These are phyloP conservation scores for Malus sylvestris DNA, from an alignment of 306 rosid species.

Conservation along the genomic window DNA sequence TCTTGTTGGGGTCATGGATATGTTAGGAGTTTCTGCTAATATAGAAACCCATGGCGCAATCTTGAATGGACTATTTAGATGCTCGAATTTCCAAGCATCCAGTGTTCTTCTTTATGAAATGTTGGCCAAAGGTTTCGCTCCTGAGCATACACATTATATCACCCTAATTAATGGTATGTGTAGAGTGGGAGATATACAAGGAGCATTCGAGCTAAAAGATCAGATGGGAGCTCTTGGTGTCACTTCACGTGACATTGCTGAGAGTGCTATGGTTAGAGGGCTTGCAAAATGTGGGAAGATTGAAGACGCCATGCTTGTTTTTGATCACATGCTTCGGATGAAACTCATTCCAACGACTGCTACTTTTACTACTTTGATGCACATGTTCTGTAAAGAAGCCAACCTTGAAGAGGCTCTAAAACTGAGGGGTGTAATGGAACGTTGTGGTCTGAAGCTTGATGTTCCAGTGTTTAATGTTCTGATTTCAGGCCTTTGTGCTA, in stretches of 20 bases:
- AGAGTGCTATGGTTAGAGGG: constrained; percentile 69
- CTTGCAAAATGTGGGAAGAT: constrained; percentile 50
- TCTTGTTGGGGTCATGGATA: constrained; percentile 39
- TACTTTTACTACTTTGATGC: constrained; percentile 78
- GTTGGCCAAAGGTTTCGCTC: constrained; percentile 52
- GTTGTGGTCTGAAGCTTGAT: constrained; percentile 52
- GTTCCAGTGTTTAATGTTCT: constrained; percentile 56
- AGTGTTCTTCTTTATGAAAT: constrained; percentile 39
- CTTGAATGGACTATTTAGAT: constrained; percentile 48
- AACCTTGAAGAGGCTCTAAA: constrained; percentile 47
- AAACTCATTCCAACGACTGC: constrained; percentile 53
- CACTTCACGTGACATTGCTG: constrained; percentile 44
- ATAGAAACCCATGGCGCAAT: constrained; percentile 42
- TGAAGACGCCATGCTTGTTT: constrained; percentile 49
- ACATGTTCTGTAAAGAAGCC: constrained; percentile 43
- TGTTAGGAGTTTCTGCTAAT: constrained; percentile 34
- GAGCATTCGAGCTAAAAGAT: constrained; percentile 56
- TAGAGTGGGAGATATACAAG: constrained; percentile 59
- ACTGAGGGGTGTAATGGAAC: constrained; percentile 49
- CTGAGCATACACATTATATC: constrained; percentile 45
- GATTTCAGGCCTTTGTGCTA: constrained; percentile 60
- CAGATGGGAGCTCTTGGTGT: constrained; percentile 50
- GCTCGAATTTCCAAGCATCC: constrained; percentile 35
- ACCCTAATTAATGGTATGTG: constrained; percentile 63
- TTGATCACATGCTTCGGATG: constrained; percentile 44